These are phyloP conservation scores for Bryoglossum gracile DNA, from an alignment of 495 filamentous ascomycete species.

Conservation along the genomic window DNA sequence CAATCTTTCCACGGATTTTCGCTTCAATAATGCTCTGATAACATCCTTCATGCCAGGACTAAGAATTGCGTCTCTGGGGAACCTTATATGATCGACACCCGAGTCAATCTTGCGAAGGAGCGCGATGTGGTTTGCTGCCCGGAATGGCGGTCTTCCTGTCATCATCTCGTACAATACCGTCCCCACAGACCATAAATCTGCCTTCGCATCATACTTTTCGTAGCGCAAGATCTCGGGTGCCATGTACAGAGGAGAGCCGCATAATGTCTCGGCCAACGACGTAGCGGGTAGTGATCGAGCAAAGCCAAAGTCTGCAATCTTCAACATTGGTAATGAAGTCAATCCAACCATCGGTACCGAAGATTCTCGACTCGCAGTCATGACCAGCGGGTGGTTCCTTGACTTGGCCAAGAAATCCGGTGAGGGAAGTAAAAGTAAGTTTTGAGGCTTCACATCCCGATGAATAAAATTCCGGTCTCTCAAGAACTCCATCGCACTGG, in stretches of 20 bases:
- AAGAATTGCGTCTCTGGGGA: conserved; percentile 64
- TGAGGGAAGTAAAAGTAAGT: conserved; percentile 83
- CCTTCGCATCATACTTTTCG: conserved; percentile 94
- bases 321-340: conserved; percentile 86
- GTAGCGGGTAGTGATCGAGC: conserved; percentile 83
- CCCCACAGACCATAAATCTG: conserved; percentile 95
- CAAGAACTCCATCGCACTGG: conserved; percentile 85
- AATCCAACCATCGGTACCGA: conserved; percentile 75
- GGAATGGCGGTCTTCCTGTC: conserved; percentile 81
- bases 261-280: conserved; percentile 88
- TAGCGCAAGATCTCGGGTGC: conserved; percentile 95
- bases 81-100: conserved; percentile 73
- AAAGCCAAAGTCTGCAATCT: conserved; percentile 97
- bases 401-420: conserved; percentile 46
- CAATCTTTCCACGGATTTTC: conserved; percentile 75
- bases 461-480: conserved; percentile 81
- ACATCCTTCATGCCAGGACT: conserved; percentile 74
- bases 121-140: conserved; percentile 90
- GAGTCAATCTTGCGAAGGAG: conserved; percentile 85
- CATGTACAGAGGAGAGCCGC: conserved; percentile 98
- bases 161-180: conserved; percentile 96
- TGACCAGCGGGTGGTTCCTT: conserved; percentile 35
- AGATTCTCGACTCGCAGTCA: conserved; percentile 63
- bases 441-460: conserved; percentile 96
- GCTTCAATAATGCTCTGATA: conserved; percentile 73